Conservation (phyloP, 768 basidiomycete genomes). For the Russula earlei region DNA sequence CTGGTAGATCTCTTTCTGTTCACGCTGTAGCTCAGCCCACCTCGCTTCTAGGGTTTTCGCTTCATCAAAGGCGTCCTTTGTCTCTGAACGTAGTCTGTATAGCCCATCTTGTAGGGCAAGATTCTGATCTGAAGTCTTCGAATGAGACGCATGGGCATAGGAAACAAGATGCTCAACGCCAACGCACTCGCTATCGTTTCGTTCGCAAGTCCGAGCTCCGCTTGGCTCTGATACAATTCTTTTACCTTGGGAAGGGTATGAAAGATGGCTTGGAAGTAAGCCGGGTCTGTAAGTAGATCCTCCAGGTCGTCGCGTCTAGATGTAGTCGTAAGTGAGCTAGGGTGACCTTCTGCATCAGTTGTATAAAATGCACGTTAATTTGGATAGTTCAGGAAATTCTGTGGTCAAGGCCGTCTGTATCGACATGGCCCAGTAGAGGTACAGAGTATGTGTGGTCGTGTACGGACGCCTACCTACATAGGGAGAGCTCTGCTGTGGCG, state of each 20-base stretch:
- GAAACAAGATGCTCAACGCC: not conserved
- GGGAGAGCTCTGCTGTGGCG: not conserved
- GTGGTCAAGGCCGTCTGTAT: constrained; percentile 26
- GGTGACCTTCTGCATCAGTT: not conserved
- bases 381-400: constrained; percentile 66
- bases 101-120: constrained; percentile 66
- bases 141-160: constrained; percentile 13
- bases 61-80: constrained; percentile 80
- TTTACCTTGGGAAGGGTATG: constrained; percentile 70
- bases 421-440: constrained; percentile 4
- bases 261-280: constrained; percentile 82
- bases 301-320: constrained; percentile 85
- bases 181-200: constrained; percentile 76
- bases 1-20: constrained; percentile 85
- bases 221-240: constrained; percentile 62
- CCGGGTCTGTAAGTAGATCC: constrained; percentile 70
- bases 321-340: not conserved
- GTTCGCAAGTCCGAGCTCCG: constrained; percentile 75
- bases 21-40: constrained; percentile 82
- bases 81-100: constrained; percentile 68
- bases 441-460: not conserved
- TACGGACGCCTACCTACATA: too few relatives aligned
- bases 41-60: constrained; percentile 71
- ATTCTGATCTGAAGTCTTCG: constrained; percentile 49
- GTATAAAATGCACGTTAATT: constrained; percentile 46